Percentiles rank a stretch among this genome's conserved stretches.
These are phyloP conservation scores for Biscogniauxia marginata DNA, from an alignment of 2,329 filamentous ascomycete species.

Conservation along the genomic window DNA sequence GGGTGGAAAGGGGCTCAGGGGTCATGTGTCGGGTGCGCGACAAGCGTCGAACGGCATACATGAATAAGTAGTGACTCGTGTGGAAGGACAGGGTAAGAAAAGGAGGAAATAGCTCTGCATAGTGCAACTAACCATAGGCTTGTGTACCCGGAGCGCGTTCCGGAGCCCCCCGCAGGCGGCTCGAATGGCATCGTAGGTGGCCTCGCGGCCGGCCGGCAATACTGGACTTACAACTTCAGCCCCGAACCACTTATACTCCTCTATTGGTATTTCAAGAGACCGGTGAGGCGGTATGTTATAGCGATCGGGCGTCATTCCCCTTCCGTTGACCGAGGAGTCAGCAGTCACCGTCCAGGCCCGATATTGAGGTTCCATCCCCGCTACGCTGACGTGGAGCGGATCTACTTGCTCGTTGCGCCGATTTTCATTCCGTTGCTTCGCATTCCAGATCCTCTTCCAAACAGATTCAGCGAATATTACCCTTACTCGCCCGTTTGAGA, in stretches of 20 bases:
- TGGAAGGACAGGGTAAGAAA: not conserved
- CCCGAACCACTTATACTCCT: conserved; percentile 18
- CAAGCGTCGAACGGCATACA: too few species aligned
- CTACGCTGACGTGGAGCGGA: conserved; percentile 11
- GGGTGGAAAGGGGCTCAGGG: too few species aligned
- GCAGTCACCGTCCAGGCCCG: conserved; percentile 16
- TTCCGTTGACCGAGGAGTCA: conserved; percentile 15
- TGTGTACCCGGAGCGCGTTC: conserved; percentile 15
- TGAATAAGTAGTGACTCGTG: too few species aligned
- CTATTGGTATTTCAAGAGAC: not conserved
- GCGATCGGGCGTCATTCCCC: conserved; percentile 12
- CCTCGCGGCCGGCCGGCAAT: not conserved
- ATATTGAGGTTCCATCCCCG: conserved; percentile 5
- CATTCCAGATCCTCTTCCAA: not conserved
- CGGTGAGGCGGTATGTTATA: conserved; percentile 7
- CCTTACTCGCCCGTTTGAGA: too few species aligned
- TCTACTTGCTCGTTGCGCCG: conserved; percentile 9
- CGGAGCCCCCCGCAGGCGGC: conserved; percentile 16
- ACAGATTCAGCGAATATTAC: not conserved
- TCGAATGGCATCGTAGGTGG: conserved; percentile 5
- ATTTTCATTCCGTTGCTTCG: conserved; percentile 8
- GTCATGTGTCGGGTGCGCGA: too few species aligned
- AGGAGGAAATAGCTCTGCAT: not conserved
- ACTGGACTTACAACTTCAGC: conserved; percentile 23
- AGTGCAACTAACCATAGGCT: conserved; percentile 21